Evolutionary conservation across 306 rosid species (phyloP).

Genomic region (Fragaria vesca): DNA sequence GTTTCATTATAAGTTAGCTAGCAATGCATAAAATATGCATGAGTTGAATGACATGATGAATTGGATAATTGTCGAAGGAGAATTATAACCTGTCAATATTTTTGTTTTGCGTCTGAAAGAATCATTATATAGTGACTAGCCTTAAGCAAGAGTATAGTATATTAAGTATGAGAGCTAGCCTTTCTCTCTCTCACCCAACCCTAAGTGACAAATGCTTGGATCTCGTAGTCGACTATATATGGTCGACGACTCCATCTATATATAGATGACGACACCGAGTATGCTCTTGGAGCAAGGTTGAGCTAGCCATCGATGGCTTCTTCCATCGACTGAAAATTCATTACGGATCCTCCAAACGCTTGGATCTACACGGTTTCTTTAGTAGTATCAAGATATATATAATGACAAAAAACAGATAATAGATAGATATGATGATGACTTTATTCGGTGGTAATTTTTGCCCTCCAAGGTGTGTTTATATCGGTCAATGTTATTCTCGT

Average conservation of each 20-base stretch:
- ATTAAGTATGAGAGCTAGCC: background rate
- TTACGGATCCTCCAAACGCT: too few relatives aligned
- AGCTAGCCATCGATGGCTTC: background rate
- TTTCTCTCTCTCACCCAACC: background rate
- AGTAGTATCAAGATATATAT: background rate
- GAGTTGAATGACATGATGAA: background rate
- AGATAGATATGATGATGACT: too few relatives aligned
- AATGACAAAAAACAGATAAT: too few relatives aligned
- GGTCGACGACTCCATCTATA: background rate
- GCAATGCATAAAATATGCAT: background rate
- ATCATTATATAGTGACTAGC: background rate
- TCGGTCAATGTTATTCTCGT: background rate
- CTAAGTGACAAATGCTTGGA: background rate
- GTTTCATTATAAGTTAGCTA: background rate
- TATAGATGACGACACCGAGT: background rate
- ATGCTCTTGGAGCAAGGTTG: background rate
- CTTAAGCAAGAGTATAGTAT: background rate
- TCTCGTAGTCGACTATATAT: background rate
- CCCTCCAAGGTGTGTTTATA: background rate
- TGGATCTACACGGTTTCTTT: background rate
- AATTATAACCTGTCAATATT: background rate
- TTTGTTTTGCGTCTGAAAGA: background rate
- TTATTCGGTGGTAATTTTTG: too few relatives aligned
- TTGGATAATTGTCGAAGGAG: background rate
- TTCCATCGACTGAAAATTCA: background rate